A percentile compares a stretch with the other conserved stretches of the same genome.
phyloP scores from a whole-genome alignment of 768 basidiomycete species.

The Hemileccinum impolitum region DNA sequence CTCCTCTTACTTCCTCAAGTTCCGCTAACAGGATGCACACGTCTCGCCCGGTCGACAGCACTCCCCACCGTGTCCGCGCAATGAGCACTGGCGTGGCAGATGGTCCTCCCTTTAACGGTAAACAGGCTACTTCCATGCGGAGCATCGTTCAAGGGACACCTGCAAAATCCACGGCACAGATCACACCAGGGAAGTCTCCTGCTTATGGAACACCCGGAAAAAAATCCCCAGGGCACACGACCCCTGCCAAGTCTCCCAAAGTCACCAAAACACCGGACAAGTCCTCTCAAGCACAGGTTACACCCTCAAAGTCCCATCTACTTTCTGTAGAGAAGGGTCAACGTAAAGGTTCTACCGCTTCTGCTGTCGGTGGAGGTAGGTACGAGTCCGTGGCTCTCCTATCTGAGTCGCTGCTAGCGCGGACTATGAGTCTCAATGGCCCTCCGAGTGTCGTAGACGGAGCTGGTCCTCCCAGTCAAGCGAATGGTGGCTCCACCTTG shows the following conservation, averaged over 20 bases:
- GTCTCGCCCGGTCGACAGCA: conserved; percentile 23
- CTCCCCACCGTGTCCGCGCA: conserved; percentile 14
- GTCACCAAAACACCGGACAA: conserved; percentile 19
- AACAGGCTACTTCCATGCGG: conserved; percentile 16
- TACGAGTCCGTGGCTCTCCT: conserved; percentile 14
- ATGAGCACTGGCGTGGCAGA: conserved; percentile 16
- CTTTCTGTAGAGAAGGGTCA: conserved; percentile 15
- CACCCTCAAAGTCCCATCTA: conserved; percentile 17
- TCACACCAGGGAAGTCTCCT: conserved; percentile 19
- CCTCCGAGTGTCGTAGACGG: conserved; percentile 20
- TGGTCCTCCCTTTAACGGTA: conserved; percentile 3
- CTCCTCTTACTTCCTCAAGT: conserved; percentile 40
- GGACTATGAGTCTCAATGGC: conserved; percentile 9
- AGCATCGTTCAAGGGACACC: conserved; percentile 13
- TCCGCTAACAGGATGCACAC: conserved; percentile 31
- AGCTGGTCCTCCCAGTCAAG: conserved; percentile 17
- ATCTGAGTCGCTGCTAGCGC: conserved; percentile 17
- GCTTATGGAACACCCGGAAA: conserved; percentile 18
- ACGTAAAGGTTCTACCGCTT: conserved; percentile 22
- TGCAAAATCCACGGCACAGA: conserved; percentile 13
- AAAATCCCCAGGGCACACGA: conserved; percentile 19
- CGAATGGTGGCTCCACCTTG: conserved; percentile 21
- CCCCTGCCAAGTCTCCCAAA: conserved; percentile 24
- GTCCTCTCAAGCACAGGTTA: conserved; percentile 17
- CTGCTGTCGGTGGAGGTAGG: conserved; percentile 15